Conservation (phyloP, 2,329 filamentous ascomycete species). For the Sporothrix euskadiensis region DNA sequence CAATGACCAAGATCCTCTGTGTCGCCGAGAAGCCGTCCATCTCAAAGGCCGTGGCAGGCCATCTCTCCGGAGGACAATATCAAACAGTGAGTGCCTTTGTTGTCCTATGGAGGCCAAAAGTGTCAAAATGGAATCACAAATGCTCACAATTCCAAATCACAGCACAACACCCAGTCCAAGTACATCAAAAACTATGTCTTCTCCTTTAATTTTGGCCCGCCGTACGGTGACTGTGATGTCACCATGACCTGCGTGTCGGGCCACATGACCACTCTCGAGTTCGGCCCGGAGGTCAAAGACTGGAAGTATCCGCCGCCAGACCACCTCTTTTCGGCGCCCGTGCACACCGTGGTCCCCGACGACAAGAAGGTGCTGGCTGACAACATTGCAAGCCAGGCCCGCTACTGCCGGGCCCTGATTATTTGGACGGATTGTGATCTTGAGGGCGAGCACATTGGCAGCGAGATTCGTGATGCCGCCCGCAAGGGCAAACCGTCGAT, state of each 20-base stretch:
- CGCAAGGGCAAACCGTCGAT: constrained; percentile 70
- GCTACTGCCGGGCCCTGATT: constrained; percentile 71
- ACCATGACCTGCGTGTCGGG: constrained; percentile 93
- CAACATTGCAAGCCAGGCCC: constrained; percentile 81
- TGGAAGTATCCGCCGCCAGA: constrained; percentile 82
- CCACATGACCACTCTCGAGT: constrained; percentile 80
- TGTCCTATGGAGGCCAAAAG: background rate
- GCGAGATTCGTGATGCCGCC: constrained; percentile 84
- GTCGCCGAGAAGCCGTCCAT: constrained; percentile 80
- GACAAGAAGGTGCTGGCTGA: constrained; percentile 78
- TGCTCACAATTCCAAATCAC: constrained; percentile 39
- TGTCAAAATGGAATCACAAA: background rate
- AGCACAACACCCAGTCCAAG: constrained; percentile 69
- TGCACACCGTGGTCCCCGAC: constrained; percentile 66
- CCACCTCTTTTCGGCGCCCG: constrained; percentile 76
- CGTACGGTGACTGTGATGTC: constrained; percentile 79
- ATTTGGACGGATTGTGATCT: constrained; percentile 99
- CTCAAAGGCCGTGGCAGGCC: constrained; percentile 86
- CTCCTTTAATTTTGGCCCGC: constrained; percentile 77
- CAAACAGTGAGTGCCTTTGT: constrained; percentile 60
- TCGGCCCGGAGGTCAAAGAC: constrained; percentile 69
- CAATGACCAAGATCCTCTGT: constrained; percentile 56
- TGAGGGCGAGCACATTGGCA: constrained; percentile 94
- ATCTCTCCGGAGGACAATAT: constrained; percentile 76
- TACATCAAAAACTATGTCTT: constrained; percentile 97